phyloP scores from a whole-genome alignment of 805 yeast genomes.

The Metschnikowia kunwiensis region DNA sequence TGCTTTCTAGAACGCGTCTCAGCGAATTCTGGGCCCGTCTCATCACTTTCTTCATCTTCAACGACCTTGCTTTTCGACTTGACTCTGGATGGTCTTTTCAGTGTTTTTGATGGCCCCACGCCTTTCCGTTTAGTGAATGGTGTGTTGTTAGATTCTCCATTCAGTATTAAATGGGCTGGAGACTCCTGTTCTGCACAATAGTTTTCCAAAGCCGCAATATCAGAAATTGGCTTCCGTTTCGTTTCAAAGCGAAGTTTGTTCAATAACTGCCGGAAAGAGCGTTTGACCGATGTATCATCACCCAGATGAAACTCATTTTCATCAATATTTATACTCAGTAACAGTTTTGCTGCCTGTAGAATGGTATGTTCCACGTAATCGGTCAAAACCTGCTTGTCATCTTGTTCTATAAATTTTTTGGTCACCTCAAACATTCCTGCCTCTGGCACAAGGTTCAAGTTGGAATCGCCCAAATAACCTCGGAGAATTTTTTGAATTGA shows the following conservation, averaged over 20 bases:
- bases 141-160: not conserved
- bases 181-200: not conserved
- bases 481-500: constrained; percentile 57
- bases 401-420: constrained; percentile 70
- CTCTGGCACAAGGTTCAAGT: constrained; percentile 69
- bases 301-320: constrained; percentile 34
- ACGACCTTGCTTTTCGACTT: not conserved
- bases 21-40: not conserved
- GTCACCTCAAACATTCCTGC: constrained; percentile 72
- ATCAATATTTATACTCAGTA: constrained; percentile 43
- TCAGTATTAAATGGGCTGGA: not conserved
- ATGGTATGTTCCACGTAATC: constrained; percentile 60
- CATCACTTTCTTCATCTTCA: constrained; percentile 1
- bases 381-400: constrained; percentile 69
- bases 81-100: not conserved
- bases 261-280: constrained; percentile 17
- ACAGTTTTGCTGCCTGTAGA: constrained; percentile 47
- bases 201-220: constrained; percentile 1
- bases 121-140: not conserved
- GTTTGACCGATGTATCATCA: constrained; percentile 21
- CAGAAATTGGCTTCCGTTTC: constrained; percentile 8
- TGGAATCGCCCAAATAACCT: constrained; percentile 58
- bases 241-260: constrained; percentile 17
- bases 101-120: not conserved
- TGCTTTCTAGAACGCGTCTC: too few species aligned